Evolutionary conservation across 1,139 yeast species (phyloP), one percentile per base, ranked within the genome.

Genomic region (Suhomyces choctaworum): DNA sequence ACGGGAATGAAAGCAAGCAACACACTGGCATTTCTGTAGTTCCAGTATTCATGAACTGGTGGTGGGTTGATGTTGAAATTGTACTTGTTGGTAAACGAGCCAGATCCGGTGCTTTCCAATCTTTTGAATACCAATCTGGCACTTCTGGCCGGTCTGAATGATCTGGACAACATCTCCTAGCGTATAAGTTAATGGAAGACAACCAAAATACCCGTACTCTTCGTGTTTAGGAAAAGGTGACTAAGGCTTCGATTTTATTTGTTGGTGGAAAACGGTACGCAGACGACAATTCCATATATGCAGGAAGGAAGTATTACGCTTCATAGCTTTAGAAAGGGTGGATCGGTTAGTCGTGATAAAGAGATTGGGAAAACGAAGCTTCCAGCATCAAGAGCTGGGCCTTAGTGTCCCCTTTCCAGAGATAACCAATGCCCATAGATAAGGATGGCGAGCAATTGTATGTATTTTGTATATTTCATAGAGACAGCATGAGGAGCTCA

Each of bases 31-130:
- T 70, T 69, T 44, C 66, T 60, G 48, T 39, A 51, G 51, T 64
- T 66, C 76, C 76, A 70, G 58, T 70, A 70, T 47, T 64, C 67
- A 46, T 70, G 76, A 29, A 68, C 70, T 40, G 69, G 76, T 26
- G 76, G 76, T 26, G 76, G 76, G 44, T 58, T 59, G 44, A 60
- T 62, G 52, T 70, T 62, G 58, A 70, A 70, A 51, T 66, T 62
- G 55, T 58, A 53, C 45, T 67, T 70, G 58, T 70, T 70, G 52
- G 54, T 62, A 61, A 70, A 70, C 9, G 68, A 42, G 33, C 56
- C 54, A 5, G 60, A 38, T 5, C 54, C 40, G 14, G 48, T 37
- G 37, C 64, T 62, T 47, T 67, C 66, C 48, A 64, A 58, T 52
- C 71, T 57, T 45, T 58, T 58, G 46, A 51, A 44, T 30, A 47